These are phyloP conservation scores for Carpinus viminea DNA, from an alignment of 306 rosid genomes.

Conservation along the genomic window DNA sequence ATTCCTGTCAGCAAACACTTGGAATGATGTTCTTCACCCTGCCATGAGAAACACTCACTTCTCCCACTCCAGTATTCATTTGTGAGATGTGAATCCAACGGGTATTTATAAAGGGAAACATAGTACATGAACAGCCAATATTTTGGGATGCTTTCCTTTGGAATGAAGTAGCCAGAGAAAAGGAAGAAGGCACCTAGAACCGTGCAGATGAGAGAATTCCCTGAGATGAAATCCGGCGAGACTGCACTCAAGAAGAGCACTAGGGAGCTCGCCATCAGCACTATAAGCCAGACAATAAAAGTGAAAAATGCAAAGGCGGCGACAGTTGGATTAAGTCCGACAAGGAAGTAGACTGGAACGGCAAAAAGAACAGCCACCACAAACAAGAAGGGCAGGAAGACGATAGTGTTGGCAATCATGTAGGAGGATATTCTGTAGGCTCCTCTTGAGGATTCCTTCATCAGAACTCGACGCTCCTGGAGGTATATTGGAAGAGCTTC, in stretches of 20 bases:
- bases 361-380: slow-evolving; percentile 69
- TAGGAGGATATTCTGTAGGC: slow-evolving; percentile 76
- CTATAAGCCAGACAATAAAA: slow-evolving; percentile 83
- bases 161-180: slow-evolving; percentile 94
- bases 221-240: slow-evolving; percentile 89
- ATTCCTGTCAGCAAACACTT: slow-evolving; percentile 50
- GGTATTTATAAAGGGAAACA: slow-evolving; percentile 84
- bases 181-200: slow-evolving; percentile 87
- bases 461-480: slow-evolving; percentile 76
- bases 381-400: slow-evolving; percentile 77
- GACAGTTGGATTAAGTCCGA: slow-evolving; percentile 77
- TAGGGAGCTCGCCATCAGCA: slow-evolving; percentile 86
- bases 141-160: slow-evolving; percentile 79
- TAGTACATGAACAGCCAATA: slow-evolving; percentile 95
- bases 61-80: slow-evolving; percentile 76
- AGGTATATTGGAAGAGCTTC: slow-evolving; percentile 92
- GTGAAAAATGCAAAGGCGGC: slow-evolving; percentile 68
- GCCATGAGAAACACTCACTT: slow-evolving; percentile 46
- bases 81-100: slow-evolving; percentile 70
- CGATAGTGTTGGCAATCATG: slow-evolving; percentile 81
- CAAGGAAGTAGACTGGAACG: slow-evolving; percentile 79
- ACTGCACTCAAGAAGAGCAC: slow-evolving; percentile 80
- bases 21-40: background rate
- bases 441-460: slow-evolving; percentile 92
- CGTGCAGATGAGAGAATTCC: slow-evolving; percentile 80